Base-by-base conservation (phyloP, 139 green algal genomes). In the Tetratostichococcus sp. region DNA sequence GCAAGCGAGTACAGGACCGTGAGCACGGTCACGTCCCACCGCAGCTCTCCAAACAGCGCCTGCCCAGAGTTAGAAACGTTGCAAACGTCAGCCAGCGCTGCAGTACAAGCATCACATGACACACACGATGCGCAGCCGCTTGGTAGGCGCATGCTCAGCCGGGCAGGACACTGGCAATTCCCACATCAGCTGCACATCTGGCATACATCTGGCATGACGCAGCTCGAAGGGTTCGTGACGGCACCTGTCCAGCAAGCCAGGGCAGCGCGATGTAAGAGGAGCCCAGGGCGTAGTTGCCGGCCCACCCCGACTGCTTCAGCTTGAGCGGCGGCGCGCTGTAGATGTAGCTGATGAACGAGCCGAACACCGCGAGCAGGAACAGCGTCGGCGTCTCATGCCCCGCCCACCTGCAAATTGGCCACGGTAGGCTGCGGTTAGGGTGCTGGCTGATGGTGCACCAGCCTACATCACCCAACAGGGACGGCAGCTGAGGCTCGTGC, bases 261-360 rank as follows among this genome's bases (percentile, higher is more conserved):
- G 95, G 94, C 69, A 98, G 91, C 0, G 94, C 91, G 71, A 99
- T 98, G 90, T 98, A 98, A 25, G 88, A 96, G 31, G 89, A 92
- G 25, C 95, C 95, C 57, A 98, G 85, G 0, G 95, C 95, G 75
- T 97, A 99, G 86, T 96, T 98, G 70, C 95, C 95, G 26, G 84
- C 84, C 94, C 94, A 98, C 34, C 93, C 94, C 62, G 84, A 91
- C 84, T 96, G 90, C 86, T 98, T 98, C 0, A 98, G 91, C 91
- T 99, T 99, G 57, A 99, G 86, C 17, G 95, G 96, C 4, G 96
- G 96, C 2, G 95, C 95, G 4, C 87, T 95, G 91, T 99, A 99
- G 83, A 99, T 98, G 90, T 99, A 99, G 19, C 91, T 97, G 77
- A 99, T 95, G 82, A 97, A 92, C 67, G 89, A 94, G 28, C 96